Evolutionary conservation across 2,329 filamentous ascomycete species (phyloP).

Genomic region (Ascocoryne sarcoides): DNA sequence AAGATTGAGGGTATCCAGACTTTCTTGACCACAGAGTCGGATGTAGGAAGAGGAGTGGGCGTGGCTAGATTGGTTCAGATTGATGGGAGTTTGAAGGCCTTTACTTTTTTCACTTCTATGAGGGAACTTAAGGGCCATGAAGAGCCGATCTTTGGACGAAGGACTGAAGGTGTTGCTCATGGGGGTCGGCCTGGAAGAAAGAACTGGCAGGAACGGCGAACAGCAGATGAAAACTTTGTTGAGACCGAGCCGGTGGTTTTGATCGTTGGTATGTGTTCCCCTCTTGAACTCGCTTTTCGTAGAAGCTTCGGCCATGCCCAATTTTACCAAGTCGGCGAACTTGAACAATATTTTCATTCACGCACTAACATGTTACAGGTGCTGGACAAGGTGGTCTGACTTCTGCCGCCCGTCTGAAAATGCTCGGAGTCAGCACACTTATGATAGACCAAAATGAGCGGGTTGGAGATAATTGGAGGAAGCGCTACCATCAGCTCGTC

Average conservation of each 20-base stretch:
- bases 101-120: constrained; percentile 53
- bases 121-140: constrained; percentile 44
- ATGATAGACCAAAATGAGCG: constrained; percentile 49
- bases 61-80: constrained; percentile 41
- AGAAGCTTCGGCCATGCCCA: too few species aligned
- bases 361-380: constrained; percentile 31
- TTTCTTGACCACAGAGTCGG: constrained; percentile 45
- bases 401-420: constrained; percentile 48
- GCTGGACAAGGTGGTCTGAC: constrained; percentile 53
- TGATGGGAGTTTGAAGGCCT: constrained; percentile 47
- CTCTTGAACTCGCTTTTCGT: background rate
- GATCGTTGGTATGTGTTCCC: constrained; percentile 43
- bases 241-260: constrained; percentile 45
- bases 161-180: constrained; percentile 48
- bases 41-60: constrained; percentile 45
- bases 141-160: constrained; percentile 36
- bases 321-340: too few species aligned
- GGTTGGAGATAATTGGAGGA: constrained; percentile 57
- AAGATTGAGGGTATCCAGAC: constrained; percentile 45
- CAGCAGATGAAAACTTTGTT: constrained; percentile 38
- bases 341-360: too few species aligned
- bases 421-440: constrained; percentile 45
- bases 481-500: constrained; percentile 51
- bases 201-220: constrained; percentile 51
- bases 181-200: constrained; percentile 41